Conservation (phyloP, 1,284 basidiomycete species). For the Taiwanofungus camphoratus region DNA sequence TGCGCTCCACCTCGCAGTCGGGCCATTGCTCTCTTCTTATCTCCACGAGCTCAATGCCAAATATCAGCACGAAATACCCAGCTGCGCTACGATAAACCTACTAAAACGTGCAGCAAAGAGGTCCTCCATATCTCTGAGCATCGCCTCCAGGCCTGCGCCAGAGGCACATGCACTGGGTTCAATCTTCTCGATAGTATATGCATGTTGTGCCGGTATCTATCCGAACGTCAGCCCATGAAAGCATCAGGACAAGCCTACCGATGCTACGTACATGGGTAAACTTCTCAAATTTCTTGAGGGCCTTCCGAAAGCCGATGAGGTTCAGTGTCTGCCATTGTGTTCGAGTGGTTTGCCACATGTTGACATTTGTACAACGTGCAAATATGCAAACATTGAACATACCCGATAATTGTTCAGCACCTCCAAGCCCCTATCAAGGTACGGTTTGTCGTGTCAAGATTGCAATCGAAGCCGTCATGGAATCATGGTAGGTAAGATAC, state of each 20-base stretch:
- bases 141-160: slow-evolving; percentile 52
- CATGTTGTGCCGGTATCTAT: slow-evolving; percentile 56
- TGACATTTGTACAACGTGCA: not conserved
- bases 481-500: not conserved
- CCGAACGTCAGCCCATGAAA: not conserved
- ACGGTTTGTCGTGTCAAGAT: too few relatives aligned
- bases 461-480: too few relatives aligned
- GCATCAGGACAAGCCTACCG: not conserved
- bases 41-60: slow-evolving; percentile 63
- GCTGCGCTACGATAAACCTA: slow-evolving; percentile 30
- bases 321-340: slow-evolving; percentile 76
- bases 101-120: slow-evolving; percentile 73
- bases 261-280: slow-evolving; percentile 54
- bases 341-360: too few relatives aligned
- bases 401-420: slow-evolving; percentile 84
- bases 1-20: slow-evolving; percentile 56
- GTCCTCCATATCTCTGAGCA: slow-evolving; percentile 73
- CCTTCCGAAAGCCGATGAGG: slow-evolving; percentile 86
- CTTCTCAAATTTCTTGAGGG: slow-evolving; percentile 93
- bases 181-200: slow-evolving; percentile 48
- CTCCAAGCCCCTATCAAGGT: slow-evolving; percentile 55
- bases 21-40: slow-evolving; percentile 74
- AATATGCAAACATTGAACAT: slow-evolving; percentile 25
- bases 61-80: not conserved
- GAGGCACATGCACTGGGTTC: slow-evolving; percentile 58